Conservation (phyloP, 495 filamentous ascomycete genomes). For the Chaetomium fimeti region DNA sequence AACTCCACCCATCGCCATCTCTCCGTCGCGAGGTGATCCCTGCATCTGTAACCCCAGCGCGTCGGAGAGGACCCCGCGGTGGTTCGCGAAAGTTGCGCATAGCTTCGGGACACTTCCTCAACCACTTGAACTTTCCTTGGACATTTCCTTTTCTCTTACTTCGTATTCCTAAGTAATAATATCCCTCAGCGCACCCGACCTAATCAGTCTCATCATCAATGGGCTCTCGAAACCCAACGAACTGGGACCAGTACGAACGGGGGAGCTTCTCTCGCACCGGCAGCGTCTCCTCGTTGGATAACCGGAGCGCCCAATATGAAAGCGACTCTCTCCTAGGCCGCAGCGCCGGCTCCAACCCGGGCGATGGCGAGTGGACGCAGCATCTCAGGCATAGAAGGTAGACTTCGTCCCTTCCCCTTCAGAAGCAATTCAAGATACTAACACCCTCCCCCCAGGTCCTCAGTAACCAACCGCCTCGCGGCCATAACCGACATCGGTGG, state of each 20-base stretch:
- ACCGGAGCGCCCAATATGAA: constrained; percentile 40
- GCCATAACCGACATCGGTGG: constrained; percentile 77
- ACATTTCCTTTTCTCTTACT: background rate
- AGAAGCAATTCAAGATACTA: constrained; percentile 7
- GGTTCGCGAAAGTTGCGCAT: background rate
- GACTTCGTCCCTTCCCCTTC: background rate
- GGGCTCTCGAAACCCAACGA: constrained; percentile 48
- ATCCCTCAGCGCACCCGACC: background rate
- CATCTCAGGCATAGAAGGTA: constrained; percentile 42
- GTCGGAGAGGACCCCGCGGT: constrained; percentile 5
- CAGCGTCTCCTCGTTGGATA: constrained; percentile 40
- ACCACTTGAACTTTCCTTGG: too few relatives aligned
- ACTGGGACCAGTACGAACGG: constrained; percentile 53
- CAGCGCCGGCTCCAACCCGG: constrained; percentile 30
- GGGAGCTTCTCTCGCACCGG: constrained; percentile 36
- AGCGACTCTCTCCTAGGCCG: constrained; percentile 43
- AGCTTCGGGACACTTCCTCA: background rate
- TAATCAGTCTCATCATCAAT: constrained; percentile 16
- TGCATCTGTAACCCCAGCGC: background rate
- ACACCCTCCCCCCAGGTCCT: constrained; percentile 52
- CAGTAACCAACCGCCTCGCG: constrained; percentile 68
- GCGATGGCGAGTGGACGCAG: constrained; percentile 40
- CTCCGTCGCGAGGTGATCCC: constrained; percentile 4
- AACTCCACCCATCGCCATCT: constrained; percentile 9
- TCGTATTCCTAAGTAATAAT: background rate